Conservation (phyloP, 345 rosid species). For the Brassica rapa region DNA sequence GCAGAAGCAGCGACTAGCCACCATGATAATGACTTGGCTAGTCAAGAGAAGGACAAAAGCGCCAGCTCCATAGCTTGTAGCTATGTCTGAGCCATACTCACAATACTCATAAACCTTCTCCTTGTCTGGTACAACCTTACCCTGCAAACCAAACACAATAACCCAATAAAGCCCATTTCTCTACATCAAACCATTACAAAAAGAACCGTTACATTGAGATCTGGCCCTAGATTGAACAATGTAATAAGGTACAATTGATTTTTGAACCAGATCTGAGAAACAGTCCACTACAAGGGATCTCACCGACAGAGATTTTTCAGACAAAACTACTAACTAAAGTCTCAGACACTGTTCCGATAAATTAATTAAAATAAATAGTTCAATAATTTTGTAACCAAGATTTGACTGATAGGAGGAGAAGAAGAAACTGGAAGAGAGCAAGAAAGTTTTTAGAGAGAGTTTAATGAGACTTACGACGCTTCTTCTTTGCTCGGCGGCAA, state of each 20-base stretch:
- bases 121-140: slow-evolving; percentile 45
- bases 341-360: not conserved
- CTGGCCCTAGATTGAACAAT: slow-evolving; percentile 10
- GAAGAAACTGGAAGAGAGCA: not conserved
- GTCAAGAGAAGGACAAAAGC: slow-evolving; percentile 76
- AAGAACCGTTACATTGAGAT: not conserved
- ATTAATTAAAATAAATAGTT: not conserved
- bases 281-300: not conserved
- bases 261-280: slow-evolving; percentile 31
- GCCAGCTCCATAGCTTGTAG: slow-evolving; percentile 90
- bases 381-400: not conserved
- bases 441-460: not conserved
- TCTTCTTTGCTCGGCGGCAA: slow-evolving; percentile 97
- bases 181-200: not conserved
- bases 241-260: not conserved
- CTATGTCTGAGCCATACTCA: slow-evolving; percentile 78
- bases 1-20: slow-evolving; percentile 83
- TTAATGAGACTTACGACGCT: slow-evolving; percentile 63
- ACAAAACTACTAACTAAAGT: not conserved
- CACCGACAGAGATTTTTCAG: slow-evolving; percentile 29
- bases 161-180: not conserved
- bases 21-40: slow-evolving; percentile 77
- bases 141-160: slow-evolving; percentile 49
- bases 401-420: not conserved
- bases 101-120: slow-evolving; percentile 62